Conservation (phyloP, 1,139 yeast genomes). For the Candida tropicalis region DNA sequence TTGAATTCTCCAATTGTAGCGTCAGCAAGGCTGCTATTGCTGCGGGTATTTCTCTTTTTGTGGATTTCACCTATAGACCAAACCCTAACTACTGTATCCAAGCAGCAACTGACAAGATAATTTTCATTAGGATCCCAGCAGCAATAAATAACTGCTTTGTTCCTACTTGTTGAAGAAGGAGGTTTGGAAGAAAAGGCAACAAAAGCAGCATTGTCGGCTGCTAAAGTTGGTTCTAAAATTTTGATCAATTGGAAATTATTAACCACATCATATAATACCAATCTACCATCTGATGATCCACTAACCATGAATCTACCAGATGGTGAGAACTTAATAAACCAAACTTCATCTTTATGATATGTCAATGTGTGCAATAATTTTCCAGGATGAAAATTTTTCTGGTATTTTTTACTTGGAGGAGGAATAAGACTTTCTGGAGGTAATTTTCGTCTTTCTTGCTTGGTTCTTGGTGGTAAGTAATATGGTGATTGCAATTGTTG, state of each 20-base stretch:
- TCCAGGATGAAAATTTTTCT: slow-evolving; percentile 9
- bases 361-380: slow-evolving; percentile 39
- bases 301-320: slow-evolving; percentile 75
- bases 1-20: slow-evolving; percentile 17
- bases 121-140: slow-evolving; percentile 75
- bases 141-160: slow-evolving; percentile 65
- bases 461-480: slow-evolving; percentile 37
- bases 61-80: slow-evolving; percentile 57
- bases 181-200: slow-evolving; percentile 29
- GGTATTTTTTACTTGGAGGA: slow-evolving; percentile 4
- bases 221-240: slow-evolving; percentile 34
- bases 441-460: slow-evolving; percentile 12
- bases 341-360: slow-evolving; percentile 74
- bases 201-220: slow-evolving; percentile 32
- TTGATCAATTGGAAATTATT: slow-evolving; percentile 51
- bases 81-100: slow-evolving; percentile 65
- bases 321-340: slow-evolving; percentile 81
- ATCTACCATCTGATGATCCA: slow-evolving; percentile 69
- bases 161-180: slow-evolving; percentile 18
- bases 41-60: slow-evolving; percentile 20
- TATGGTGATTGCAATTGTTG: slow-evolving; percentile 32
- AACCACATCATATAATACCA: slow-evolving; percentile 67
- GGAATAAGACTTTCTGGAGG: not conserved
- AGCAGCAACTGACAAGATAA: slow-evolving; percentile 67
- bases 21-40: slow-evolving; percentile 5